A percentile compares a stretch with the other conserved stretches of the same genome.
Evolutionary conservation across 208 protist genomes (phyloP).

Genomic region (Leptomonas seymouri): DNA sequence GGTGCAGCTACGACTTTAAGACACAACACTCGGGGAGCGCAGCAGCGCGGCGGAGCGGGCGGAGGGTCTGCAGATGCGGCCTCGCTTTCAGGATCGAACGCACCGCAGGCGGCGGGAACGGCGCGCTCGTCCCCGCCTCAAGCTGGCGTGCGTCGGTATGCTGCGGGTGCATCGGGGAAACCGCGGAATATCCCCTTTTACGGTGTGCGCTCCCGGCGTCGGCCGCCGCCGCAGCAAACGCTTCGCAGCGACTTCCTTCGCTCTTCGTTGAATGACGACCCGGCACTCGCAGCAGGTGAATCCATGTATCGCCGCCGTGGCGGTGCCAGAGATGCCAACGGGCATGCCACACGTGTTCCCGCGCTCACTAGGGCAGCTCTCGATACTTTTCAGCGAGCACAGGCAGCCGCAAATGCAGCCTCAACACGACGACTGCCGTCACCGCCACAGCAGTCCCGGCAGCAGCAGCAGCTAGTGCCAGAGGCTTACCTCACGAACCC

Average conservation of each 20-base stretch:
- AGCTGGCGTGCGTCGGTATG: neutral
- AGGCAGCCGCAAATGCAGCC: neutral
- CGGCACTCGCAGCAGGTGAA: neutral
- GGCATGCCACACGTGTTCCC: neutral
- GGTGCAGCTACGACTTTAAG: too few species aligned
- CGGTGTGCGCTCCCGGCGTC: neutral
- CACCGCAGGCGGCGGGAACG: neutral
- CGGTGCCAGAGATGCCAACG: neutral
- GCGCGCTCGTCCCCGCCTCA: too few species aligned
- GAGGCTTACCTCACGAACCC: conserved; percentile 12
- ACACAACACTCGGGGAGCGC: too few species aligned
- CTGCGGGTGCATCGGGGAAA: neutral
- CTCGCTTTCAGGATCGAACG: neutral
- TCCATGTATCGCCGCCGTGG: too few species aligned
- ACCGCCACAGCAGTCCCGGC: neutral
- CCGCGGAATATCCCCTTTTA: conserved; percentile 15
- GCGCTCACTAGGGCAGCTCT: conserved; percentile 19
- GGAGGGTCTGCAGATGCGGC: neutral
- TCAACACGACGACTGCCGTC: neutral
- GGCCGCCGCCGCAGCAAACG: neutral
- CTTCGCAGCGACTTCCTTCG: neutral
- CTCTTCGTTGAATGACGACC: neutral
- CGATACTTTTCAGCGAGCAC: conserved; percentile 11
- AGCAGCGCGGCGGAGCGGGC: neutral
- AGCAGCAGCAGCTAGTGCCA: neutral